A percentile compares a stretch with the other conserved stretches of the same genome.
phyloP scores from a whole-genome alignment of 345 rosid species.

The Gossypium sturtianum region DNA sequence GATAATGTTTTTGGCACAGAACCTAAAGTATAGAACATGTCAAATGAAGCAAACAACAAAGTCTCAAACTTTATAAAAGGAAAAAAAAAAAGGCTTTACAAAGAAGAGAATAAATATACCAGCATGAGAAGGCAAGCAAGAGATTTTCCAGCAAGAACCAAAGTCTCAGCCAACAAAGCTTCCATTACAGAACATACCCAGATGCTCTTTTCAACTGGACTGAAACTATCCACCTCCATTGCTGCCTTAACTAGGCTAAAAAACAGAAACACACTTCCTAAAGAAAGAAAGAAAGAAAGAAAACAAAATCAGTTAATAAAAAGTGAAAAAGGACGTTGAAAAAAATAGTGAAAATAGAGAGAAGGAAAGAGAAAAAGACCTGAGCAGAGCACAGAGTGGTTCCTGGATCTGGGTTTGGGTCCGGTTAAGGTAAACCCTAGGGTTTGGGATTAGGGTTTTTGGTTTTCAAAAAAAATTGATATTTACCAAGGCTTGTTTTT shows the following conservation, averaged over 20 bases:
- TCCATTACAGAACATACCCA: conserved; percentile 31
- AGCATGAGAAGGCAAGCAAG: conserved; percentile 39
- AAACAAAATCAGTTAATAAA: background rate
- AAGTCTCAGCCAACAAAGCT: conserved; percentile 29
- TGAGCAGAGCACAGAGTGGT: conserved; percentile 23
- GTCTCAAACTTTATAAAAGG: background rate
- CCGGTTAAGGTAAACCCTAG: conserved; percentile 42
- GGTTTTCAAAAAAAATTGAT: conserved; percentile 9
- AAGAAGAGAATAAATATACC: conserved; percentile 27
- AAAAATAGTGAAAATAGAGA: conserved; percentile 3
- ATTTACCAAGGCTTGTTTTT: conserved; percentile 8
- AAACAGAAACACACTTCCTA: conserved; percentile 14
- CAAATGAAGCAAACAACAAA: background rate
- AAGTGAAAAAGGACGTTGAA: background rate
- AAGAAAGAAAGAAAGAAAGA: conserved; percentile 15
- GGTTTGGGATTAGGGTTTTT: conserved; percentile 31
- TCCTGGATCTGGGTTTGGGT: conserved; percentile 44
- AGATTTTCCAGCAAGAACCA: conserved; percentile 34
- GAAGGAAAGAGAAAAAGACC: conserved; percentile 18
- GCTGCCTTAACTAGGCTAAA: conserved; percentile 14
- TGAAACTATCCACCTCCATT: conserved; percentile 39
- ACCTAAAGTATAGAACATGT: background rate
- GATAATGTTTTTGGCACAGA: background rate
- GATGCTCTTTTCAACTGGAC: conserved; percentile 23
- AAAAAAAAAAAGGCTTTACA: background rate